These are phyloP conservation scores for Penicillium steckii DNA, from an alignment of 495 filamentous ascomycete genomes.

Conservation along the genomic window DNA sequence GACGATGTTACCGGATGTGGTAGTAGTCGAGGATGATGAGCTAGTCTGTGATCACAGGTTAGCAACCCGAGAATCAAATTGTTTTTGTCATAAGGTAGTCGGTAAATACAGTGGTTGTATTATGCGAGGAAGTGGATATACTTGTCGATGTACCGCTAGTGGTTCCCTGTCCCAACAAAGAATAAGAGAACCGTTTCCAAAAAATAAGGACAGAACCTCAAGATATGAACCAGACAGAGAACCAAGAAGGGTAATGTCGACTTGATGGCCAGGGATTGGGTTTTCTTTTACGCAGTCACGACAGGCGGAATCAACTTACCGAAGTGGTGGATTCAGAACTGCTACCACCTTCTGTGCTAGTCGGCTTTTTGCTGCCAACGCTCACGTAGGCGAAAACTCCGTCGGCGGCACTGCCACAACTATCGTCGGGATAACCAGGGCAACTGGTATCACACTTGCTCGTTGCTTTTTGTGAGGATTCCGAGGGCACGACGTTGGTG, in stretches of 20 bases:
- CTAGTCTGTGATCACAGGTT: conserved; percentile 15
- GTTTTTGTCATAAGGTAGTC: not conserved
- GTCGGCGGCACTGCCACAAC: conserved; percentile 56
- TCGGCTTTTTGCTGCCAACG: conserved; percentile 23
- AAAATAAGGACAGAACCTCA: conserved; percentile 11
- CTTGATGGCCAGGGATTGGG: not conserved
- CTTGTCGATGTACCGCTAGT: conserved; percentile 9
- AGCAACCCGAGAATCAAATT: conserved; percentile 8
- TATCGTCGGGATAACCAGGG: conserved; percentile 65
- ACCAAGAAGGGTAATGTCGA: conserved; percentile 1
- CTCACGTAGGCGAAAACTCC: conserved; percentile 61
- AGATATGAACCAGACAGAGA: conserved; percentile 2
- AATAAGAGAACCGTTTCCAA: conserved; percentile 19
- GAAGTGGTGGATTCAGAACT: conserved; percentile 21
- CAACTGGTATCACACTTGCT: conserved; percentile 56
- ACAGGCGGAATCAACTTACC: conserved; percentile 12
- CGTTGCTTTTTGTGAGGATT: conserved; percentile 30
- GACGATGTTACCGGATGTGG: conserved; percentile 33
- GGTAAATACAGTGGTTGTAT: conserved; percentile 16
- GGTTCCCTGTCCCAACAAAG: conserved; percentile 22
- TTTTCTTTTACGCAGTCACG: not conserved
- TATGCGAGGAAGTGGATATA: conserved; percentile 7
- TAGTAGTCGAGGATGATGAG: conserved; percentile 36
- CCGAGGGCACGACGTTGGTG: conserved; percentile 63
- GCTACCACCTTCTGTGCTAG: conserved; percentile 35